Base-by-base conservation (phyloP, 208 protist species). In the Crithidia brevicula region DNA sequence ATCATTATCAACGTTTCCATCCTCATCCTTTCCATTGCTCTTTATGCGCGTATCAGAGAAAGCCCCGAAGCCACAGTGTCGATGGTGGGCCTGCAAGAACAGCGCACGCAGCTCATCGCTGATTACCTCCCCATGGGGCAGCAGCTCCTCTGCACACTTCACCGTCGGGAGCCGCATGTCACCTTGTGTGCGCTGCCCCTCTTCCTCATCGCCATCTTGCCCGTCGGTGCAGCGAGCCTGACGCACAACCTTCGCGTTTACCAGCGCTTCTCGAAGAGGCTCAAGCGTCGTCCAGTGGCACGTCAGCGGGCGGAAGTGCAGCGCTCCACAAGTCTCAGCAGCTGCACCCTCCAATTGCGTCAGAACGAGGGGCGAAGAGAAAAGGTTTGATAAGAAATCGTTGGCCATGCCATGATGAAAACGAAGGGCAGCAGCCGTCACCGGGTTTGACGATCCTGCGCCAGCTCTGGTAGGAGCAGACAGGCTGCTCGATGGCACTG, bases 51-150 rank as follows among this genome's bases (percentile, higher is more conserved):
- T n/a, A n/a, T 3, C 50, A 31, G 50, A 23, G 36, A 7, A 43
- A 27, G 3, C n/a, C 28, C 31, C 52, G 15, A 15, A 15, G 18
- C 3, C 3, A 15, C 5, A 28, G n/a, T 15, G 33, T 9, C 64
- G 57, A 45, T 10, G 25, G 57, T 85, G 73, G 20, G 80, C 77
- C 16, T 72, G 53, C 10, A 95, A 63, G 49, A 92, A 90, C 22
- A 95, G 58, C 6, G 77, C 74, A 20, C 89, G 86, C 36, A 95
- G 57, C 74, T 91, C 81, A 72, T 95, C 86, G 9, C 82, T 50
- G n/a, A 95, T 70, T 15, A 78, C 50, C 54, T 89, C 79, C 13
- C 80, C 86, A 40, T 81, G 59, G 3, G 77, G 72, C 4, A 95
- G 77, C 42, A 83, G 79, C n/a, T 72, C 42, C 31, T 95, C 89